Conservation (phyloP, 805 yeast species). For the Alloascoidea africana region DNA sequence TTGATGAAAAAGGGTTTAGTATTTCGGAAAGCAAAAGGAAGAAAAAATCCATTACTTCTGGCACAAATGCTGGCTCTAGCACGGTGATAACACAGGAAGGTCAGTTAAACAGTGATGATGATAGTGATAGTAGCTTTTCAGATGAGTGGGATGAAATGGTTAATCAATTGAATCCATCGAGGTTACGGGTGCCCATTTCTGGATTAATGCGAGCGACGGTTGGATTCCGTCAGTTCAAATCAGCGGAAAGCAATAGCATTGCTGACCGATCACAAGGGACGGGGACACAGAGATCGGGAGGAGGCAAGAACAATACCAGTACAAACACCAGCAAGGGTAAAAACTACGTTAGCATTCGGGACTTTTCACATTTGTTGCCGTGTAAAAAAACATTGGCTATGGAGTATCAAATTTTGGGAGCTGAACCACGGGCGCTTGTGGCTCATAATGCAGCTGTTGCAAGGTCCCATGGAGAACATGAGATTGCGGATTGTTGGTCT, state of each 20-base stretch:
- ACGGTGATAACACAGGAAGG: conserved; percentile 10
- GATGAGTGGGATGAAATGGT: conserved; percentile 4
- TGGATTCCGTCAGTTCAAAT: conserved; percentile 11
- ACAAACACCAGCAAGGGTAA: conserved; percentile 6
- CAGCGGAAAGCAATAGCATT: neutral
- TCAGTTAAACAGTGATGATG: conserved; percentile 7
- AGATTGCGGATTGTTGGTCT: conserved; percentile 65
- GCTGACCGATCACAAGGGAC: conserved; percentile 1
- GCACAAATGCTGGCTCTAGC: conserved; percentile 13
- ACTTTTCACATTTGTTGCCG: conserved; percentile 51
- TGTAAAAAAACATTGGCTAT: conserved; percentile 43
- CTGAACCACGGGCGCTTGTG: conserved; percentile 48
- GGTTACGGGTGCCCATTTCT: neutral
- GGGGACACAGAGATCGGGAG: too few relatives aligned
- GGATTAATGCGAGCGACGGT: conserved; percentile 6
- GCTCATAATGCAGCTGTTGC: conserved; percentile 62
- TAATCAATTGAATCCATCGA: conserved; percentile 2
- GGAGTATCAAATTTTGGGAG: conserved; percentile 26
- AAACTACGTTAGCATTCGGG: conserved; percentile 45
- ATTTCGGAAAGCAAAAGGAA: conserved; percentile 9
- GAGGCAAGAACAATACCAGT: neutral
- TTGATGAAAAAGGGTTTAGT: conserved; percentile 41
- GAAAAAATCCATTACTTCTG: conserved; percentile 11
- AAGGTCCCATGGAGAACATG: conserved; percentile 38
- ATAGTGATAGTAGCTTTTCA: conserved; percentile 4